phyloP scores from a whole-genome alignment of 768 basidiomycete species.

The Coprinellus micaceus region DNA sequence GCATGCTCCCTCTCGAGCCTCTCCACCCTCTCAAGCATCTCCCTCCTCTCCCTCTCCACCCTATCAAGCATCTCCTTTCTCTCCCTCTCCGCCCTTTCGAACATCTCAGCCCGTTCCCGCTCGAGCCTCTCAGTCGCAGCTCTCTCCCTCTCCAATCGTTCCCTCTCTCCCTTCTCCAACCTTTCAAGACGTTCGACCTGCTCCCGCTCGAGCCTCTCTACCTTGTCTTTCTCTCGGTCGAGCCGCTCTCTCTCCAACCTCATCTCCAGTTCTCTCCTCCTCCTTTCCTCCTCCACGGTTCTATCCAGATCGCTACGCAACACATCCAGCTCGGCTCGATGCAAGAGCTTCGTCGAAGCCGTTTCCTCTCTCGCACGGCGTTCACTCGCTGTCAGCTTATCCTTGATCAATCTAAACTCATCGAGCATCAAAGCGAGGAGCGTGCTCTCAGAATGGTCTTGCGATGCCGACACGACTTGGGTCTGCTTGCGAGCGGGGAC shows the following conservation, averaged over 20 bases:
- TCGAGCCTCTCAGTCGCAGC: too few species aligned
- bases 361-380: conserved; percentile 4
- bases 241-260: too few species aligned
- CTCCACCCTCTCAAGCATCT: neutral
- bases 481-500: too few species aligned
- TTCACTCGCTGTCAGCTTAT: conserved; percentile 3
- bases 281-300: neutral
- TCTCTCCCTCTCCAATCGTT: too few species aligned
- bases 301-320: neutral
- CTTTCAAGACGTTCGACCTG: too few species aligned
- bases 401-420: conserved; percentile 3
- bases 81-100: neutral
- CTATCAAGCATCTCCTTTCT: neutral
- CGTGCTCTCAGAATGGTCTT: neutral
- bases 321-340: conserved; percentile 6
- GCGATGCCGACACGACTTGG: neutral
- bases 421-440: neutral
- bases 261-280: neutral
- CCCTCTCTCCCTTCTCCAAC: too few species aligned
- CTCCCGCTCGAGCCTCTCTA: too few species aligned
- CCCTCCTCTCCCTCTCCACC: neutral
- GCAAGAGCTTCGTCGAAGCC: conserved; percentile 4
- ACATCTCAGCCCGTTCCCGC: too few species aligned
- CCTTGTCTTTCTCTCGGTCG: too few species aligned
- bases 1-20: too few species aligned